Percentiles rank a stretch among this genome's conserved stretches.
Evolutionary conservation across 2,329 filamentous ascomycete genomes (phyloP).

Genomic region (Colletotrichum higginsianum): DNA sequence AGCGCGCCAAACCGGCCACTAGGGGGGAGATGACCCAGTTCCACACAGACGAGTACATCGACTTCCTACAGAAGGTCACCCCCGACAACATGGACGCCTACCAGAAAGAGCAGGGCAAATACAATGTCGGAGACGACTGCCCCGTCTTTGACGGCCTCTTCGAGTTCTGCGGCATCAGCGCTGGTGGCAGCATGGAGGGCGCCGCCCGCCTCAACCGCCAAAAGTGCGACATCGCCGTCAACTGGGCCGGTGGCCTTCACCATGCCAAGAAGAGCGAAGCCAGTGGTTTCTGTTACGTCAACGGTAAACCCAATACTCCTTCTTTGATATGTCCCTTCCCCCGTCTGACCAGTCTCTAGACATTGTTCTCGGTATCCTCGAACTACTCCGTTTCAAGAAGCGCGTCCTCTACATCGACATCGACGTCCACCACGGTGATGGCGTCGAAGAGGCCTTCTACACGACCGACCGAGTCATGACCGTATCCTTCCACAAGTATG

Average conservation of each 20-base stretch:
- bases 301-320: slow-evolving; percentile 69
- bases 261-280: slow-evolving; percentile 98
- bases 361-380: slow-evolving; percentile 95
- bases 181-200: slow-evolving; percentile 93
- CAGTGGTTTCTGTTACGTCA: slow-evolving; percentile 98
- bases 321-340: too few species aligned
- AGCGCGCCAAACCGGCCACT: slow-evolving; percentile 89
- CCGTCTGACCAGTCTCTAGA: slow-evolving; percentile 66
- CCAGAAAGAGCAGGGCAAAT: slow-evolving; percentile 90
- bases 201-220: slow-evolving; percentile 90
- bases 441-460: slow-evolving; percentile 94
- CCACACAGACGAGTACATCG: slow-evolving; percentile 95
- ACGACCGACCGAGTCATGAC: slow-evolving; percentile 95
- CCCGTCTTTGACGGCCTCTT: slow-evolving; percentile 98
- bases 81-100: slow-evolving; percentile 99
- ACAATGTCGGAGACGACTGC: slow-evolving; percentile 97
- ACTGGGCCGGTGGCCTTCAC: slow-evolving; percentile 97
- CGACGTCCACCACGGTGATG: slow-evolving; percentile 93
- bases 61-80: slow-evolving; percentile 94
- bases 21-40: slow-evolving; percentile 94
- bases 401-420: slow-evolving; percentile 99
- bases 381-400: slow-evolving; percentile 90
- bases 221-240: slow-evolving; percentile 97
- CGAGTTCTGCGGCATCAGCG: slow-evolving; percentile 95
- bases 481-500: slow-evolving; percentile 96